These are phyloP conservation scores for Dactylellina cionopaga DNA, from an alignment of 2,329 filamentous ascomycete species.

Conservation along the genomic window DNA sequence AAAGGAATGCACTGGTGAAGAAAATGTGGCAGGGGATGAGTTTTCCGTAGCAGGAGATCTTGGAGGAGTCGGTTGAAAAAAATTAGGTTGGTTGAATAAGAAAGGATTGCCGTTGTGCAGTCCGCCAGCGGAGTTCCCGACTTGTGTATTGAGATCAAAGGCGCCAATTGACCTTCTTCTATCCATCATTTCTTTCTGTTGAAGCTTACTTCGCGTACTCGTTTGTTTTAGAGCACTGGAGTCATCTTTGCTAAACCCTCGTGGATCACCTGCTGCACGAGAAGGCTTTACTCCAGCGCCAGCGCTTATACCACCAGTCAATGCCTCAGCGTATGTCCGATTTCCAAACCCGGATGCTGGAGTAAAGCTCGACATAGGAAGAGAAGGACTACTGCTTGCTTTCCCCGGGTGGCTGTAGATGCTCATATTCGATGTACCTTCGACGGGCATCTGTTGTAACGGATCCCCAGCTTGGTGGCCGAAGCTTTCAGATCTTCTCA, in stretches of 20 bases:
- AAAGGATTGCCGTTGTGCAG: slow-evolving; percentile 50
- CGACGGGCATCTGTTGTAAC: slow-evolving; percentile 65
- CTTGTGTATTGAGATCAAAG: slow-evolving; percentile 52
- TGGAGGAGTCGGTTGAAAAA: slow-evolving; percentile 47
- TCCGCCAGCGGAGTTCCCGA: slow-evolving; percentile 45
- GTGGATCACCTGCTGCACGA: slow-evolving; percentile 32
- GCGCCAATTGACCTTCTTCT: slow-evolving; percentile 57
- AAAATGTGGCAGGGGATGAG: slow-evolving; percentile 45
- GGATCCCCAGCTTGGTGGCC: slow-evolving; percentile 14
- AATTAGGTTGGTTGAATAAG: slow-evolving; percentile 49
- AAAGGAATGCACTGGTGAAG: slow-evolving; percentile 37
- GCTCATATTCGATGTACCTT: slow-evolving; percentile 62
- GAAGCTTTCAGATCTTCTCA: slow-evolving; percentile 53
- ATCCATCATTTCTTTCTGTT: slow-evolving; percentile 54
- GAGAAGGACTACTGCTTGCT: slow-evolving; percentile 49
- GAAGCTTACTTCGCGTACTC: slow-evolving; percentile 31
- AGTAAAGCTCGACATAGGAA: slow-evolving; percentile 60
- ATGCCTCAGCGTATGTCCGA: slow-evolving; percentile 69
- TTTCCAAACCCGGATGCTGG: slow-evolving; percentile 66
- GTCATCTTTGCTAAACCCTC: slow-evolving; percentile 54
- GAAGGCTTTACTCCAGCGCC: slow-evolving; percentile 53
- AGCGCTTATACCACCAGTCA: slow-evolving; percentile 56
- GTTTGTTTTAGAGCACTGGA: slow-evolving; percentile 29
- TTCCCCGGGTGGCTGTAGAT: slow-evolving; percentile 51
- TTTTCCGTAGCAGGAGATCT: slow-evolving; percentile 46